Evolutionary conservation across 495 filamentous ascomycete species (phyloP).

Genomic region (Aspergillus panamensis): DNA sequence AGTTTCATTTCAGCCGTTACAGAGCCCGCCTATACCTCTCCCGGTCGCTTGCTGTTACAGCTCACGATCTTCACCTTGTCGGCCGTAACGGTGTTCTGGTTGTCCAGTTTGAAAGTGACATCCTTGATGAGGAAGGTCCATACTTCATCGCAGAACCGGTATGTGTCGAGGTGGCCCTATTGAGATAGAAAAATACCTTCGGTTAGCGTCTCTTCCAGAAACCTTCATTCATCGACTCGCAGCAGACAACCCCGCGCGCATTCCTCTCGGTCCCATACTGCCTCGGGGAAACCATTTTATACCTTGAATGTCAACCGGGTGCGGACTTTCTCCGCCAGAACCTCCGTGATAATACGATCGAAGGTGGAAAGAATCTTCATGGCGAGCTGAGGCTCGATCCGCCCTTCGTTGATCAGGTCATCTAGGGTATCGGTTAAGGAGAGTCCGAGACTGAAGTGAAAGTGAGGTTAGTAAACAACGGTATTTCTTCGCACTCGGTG

Average conservation of each 20-base stretch:
- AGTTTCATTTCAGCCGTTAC: neutral
- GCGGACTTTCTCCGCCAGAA: conserved; percentile 87
- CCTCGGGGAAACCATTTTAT: conserved; percentile 23
- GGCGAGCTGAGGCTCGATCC: conserved; percentile 94
- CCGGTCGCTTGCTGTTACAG: conserved; percentile 83
- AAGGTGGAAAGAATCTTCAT: conserved; percentile 97
- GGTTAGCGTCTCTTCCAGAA: conserved; percentile 15
- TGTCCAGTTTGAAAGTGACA: conserved; percentile 94
- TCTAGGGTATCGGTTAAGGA: conserved; percentile 95
- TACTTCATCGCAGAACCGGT: conserved; percentile 99
- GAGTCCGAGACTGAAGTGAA: conserved; percentile 68
- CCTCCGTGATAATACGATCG: conserved; percentile 83
- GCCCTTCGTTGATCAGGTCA: conserved; percentile 84
- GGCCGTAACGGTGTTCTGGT: conserved; percentile 58
- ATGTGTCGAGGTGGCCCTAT: conserved; percentile 96
- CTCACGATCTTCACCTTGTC: conserved; percentile 97
- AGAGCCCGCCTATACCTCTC: conserved; percentile 50
- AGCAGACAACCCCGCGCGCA: neutral
- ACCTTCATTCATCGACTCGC: neutral
- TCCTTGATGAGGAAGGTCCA: conserved; percentile 99
- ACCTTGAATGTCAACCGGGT: conserved; percentile 94
- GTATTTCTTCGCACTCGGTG: too few species aligned
- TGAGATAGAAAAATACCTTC: neutral
- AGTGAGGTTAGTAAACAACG: conserved; percentile 6
- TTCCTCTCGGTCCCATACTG: neutral